A percentile compares a stretch with the other conserved stretches of the same genome.
Evolutionary conservation across 805 yeast species (phyloP).

Genomic region (Yamadazyma kitorensis): DNA sequence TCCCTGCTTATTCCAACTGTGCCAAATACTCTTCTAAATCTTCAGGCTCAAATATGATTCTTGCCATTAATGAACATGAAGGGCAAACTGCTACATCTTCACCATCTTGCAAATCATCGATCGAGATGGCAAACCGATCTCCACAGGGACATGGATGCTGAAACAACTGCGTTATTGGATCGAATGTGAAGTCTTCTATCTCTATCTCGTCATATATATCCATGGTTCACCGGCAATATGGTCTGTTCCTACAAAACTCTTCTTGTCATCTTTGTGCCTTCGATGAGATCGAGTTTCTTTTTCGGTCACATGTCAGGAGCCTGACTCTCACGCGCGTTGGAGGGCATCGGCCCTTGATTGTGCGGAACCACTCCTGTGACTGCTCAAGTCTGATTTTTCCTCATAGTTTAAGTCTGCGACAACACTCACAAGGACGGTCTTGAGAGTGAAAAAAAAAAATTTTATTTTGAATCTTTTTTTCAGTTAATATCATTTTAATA

Average conservation of each 20-base stretch:
- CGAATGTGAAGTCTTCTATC: conserved; percentile 94
- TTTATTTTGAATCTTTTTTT: conserved; percentile 2
- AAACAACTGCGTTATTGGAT: conserved; percentile 74
- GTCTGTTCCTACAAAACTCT: too few species aligned
- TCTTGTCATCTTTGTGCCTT: too few species aligned
- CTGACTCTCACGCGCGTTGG: too few species aligned
- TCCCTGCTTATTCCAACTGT: conserved; percentile 3
- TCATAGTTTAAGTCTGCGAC: too few species aligned
- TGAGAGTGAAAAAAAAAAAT: conserved; percentile 7
- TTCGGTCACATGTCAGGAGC: too few species aligned
- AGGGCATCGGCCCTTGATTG: too few species aligned
- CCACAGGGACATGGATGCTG: conserved; percentile 99
- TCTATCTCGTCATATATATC: conserved; percentile 91
- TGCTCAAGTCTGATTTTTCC: too few species aligned
- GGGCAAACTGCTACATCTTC: conserved; percentile 96
- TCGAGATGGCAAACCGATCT: conserved; percentile 80
- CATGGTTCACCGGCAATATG: too few species aligned
- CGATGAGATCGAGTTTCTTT: too few species aligned
- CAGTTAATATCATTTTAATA: too few species aligned
- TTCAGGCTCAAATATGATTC: conserved; percentile 78
- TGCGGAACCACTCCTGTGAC: too few species aligned
- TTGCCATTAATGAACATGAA: conserved; percentile 89
- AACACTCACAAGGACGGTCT: too few species aligned
- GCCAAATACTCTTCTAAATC: conserved; percentile 48
- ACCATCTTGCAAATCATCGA: conserved; percentile 86